Evolutionary conservation across 306 rosid genomes (phyloP).

Genomic region (Fagus crenata): DNA sequence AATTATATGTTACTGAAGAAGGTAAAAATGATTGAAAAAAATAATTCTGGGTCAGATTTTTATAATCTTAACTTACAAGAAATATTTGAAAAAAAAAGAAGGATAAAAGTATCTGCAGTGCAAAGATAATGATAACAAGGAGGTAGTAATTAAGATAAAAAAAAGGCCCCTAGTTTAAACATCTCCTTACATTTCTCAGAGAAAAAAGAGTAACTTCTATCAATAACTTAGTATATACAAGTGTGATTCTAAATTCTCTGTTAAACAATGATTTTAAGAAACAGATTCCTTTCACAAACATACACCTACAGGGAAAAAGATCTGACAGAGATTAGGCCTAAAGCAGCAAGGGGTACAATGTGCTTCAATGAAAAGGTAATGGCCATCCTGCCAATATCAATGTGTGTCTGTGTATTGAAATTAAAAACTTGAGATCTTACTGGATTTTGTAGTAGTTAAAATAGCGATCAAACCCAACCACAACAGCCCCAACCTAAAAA

Average conservation of each 20-base stretch:
- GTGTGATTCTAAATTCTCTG: not conserved
- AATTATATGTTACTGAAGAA: no score
- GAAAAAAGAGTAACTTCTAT: not conserved
- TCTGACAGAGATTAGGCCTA: constrained; percentile 3
- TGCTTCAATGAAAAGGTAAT: constrained; percentile 11
- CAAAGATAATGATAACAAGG: no score
- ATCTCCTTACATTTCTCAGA: not conserved
- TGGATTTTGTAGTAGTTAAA: constrained; percentile 96
- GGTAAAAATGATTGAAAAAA: not conserved
- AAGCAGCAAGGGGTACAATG: constrained; percentile 15
- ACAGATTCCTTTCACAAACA: not conserved
- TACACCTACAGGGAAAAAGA: constrained; percentile 6
- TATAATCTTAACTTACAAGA: not conserved
- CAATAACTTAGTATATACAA: not conserved
- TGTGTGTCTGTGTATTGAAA: constrained; percentile 17
- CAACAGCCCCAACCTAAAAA: constrained; percentile 92
- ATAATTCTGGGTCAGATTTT: not conserved
- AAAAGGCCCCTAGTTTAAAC: not conserved
- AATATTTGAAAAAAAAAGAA: no score
- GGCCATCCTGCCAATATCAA: constrained; percentile 13
- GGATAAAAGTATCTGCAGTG: no score
- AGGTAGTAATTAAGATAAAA: no score
- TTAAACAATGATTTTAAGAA: not conserved
- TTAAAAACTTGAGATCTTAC: constrained; percentile 52
- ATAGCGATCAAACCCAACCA: constrained; percentile 97